Percentiles rank a stretch among this genome's conserved stretches.
Conservation (phyloP, 2,329 filamentous ascomycete species). For the Cercospora zeae-maydis region DNA sequence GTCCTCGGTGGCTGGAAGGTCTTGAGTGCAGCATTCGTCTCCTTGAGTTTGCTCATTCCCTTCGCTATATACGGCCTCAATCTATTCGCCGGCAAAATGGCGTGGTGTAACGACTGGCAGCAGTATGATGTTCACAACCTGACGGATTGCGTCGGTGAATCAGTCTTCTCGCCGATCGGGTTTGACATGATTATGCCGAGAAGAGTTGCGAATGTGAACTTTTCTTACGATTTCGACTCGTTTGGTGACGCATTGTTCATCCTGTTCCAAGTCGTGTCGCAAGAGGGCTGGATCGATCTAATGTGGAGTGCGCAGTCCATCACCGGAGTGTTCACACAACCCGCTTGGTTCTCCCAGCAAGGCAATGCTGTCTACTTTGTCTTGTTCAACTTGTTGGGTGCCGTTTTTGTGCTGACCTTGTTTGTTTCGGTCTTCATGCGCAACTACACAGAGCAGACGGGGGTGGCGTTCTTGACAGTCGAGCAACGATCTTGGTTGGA, state of each 20-base stretch:
- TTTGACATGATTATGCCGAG: constrained; percentile 85
- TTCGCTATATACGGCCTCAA: constrained; percentile 96
- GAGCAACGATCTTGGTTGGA: constrained; percentile 98
- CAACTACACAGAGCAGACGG: constrained; percentile 98
- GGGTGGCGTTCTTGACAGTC: constrained; percentile 89
- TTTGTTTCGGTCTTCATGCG: constrained; percentile 99
- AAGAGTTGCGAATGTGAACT: constrained; percentile 63
- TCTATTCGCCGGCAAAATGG: constrained; percentile 79
- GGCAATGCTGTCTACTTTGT: constrained; percentile 94
- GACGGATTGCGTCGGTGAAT: constrained; percentile 81
- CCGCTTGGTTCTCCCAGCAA: constrained; percentile 63
- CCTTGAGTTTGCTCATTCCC: constrained; percentile 86
- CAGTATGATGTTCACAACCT: constrained; percentile 55
- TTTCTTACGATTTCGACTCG: constrained; percentile 88
- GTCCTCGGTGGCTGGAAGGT: constrained; percentile 94
- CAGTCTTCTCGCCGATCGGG: constrained; percentile 67
- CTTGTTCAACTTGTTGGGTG: constrained; percentile 90
- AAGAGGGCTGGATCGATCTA: constrained; percentile 97
- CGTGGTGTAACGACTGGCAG: constrained; percentile 69
- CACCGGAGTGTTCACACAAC: constrained; percentile 71
- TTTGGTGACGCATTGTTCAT: constrained; percentile 93
- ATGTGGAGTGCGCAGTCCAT: constrained; percentile 80
- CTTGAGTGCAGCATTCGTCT: constrained; percentile 86
- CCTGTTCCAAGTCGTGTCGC: constrained; percentile 96
- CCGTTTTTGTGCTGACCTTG: constrained; percentile 92